These are phyloP conservation scores for Endoconidiophora laricicola DNA, from an alignment of 2,329 filamentous ascomycete species.

Conservation along the genomic window DNA sequence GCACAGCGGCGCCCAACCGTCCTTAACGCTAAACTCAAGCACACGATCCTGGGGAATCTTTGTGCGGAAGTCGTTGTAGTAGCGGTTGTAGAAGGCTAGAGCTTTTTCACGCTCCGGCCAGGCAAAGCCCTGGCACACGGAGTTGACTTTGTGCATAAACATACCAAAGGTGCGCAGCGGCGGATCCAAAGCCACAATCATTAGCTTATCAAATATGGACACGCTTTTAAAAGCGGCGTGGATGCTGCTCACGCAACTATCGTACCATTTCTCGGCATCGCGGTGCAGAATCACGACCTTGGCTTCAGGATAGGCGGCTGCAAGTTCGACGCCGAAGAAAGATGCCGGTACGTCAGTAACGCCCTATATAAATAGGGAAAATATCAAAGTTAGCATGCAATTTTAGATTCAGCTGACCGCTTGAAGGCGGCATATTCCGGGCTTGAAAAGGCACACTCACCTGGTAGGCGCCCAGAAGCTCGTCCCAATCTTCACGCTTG, in stretches of 20 bases:
- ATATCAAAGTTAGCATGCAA: conserved; percentile 15
- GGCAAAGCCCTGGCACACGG: conserved; percentile 12
- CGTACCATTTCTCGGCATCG: conserved; percentile 24
- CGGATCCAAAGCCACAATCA: conserved; percentile 18
- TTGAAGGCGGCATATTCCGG: too few relatives aligned
- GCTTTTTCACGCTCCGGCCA: conserved; percentile 22
- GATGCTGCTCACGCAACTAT: conserved; percentile 18
- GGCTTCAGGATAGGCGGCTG: conserved; percentile 21
- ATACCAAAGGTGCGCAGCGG: conserved; percentile 19
- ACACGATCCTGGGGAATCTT: conserved; percentile 21
- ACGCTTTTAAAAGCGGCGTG: conserved; percentile 13
- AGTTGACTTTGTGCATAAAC: conserved; percentile 16
- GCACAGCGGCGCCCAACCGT: conserved; percentile 28
- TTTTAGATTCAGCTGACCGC: background rate
- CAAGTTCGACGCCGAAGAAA: conserved; percentile 28
- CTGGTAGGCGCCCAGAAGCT: conserved; percentile 27
- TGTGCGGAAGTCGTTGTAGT: conserved; percentile 23
- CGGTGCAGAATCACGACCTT: conserved; percentile 25
- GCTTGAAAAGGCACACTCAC: conserved; percentile 7
- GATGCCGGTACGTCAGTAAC: conserved; percentile 39
- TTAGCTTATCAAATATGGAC: conserved; percentile 8
- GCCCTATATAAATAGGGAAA: conserved; percentile 27
- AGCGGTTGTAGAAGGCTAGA: conserved; percentile 22
- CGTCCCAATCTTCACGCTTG: conserved; percentile 28
- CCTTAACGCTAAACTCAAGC: conserved; percentile 24